A percentile compares a stretch with the other conserved stretches of the same genome.
Conservation (phyloP, 2,329 filamentous ascomycete species). For the Macrophomina phaseolina region DNA sequence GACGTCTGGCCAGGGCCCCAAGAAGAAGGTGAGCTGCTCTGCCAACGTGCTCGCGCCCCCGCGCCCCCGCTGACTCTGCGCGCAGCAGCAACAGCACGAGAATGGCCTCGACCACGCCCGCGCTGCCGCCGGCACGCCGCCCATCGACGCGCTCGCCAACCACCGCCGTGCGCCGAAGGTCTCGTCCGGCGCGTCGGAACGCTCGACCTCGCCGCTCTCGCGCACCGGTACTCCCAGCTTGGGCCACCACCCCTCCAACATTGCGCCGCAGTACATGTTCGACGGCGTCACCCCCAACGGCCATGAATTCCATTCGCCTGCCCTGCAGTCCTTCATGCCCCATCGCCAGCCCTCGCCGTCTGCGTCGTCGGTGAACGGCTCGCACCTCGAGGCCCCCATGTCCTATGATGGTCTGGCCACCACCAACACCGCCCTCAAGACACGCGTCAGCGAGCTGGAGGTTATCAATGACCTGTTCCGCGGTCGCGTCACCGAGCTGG, state of each 20-base stretch:
- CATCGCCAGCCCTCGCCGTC: constrained; percentile 61
- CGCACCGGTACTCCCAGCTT: constrained; percentile 79
- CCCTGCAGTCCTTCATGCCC: constrained; percentile 50
- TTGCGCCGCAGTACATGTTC: constrained; percentile 79
- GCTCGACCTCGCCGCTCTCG: constrained; percentile 78
- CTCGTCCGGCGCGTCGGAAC: constrained; percentile 74
- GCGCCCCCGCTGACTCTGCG: neutral
- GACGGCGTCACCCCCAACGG: constrained; percentile 72
- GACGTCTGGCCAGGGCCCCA: constrained; percentile 77
- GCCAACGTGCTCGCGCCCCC: neutral
- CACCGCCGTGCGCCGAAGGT: constrained; percentile 73
- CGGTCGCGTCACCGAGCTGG: constrained; percentile 73
- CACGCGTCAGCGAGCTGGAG: constrained; percentile 91
- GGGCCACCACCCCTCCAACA: constrained; percentile 67
- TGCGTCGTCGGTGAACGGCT: constrained; percentile 62
- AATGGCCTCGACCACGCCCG: constrained; percentile 59
- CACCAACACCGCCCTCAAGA: constrained; percentile 87
- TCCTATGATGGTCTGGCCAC: constrained; percentile 81
- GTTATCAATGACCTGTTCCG: constrained; percentile 81
- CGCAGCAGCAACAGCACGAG: constrained; percentile 35
- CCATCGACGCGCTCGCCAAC: constrained; percentile 58
- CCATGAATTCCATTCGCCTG: constrained; percentile 68
- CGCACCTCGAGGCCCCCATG: constrained; percentile 72
- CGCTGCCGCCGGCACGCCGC: constrained; percentile 44
- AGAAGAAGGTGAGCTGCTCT: constrained; percentile 73